Evolutionary conservation across 2,329 filamentous ascomycete genomes (phyloP).

Genomic region (Aspergillus arachidicola): DNA sequence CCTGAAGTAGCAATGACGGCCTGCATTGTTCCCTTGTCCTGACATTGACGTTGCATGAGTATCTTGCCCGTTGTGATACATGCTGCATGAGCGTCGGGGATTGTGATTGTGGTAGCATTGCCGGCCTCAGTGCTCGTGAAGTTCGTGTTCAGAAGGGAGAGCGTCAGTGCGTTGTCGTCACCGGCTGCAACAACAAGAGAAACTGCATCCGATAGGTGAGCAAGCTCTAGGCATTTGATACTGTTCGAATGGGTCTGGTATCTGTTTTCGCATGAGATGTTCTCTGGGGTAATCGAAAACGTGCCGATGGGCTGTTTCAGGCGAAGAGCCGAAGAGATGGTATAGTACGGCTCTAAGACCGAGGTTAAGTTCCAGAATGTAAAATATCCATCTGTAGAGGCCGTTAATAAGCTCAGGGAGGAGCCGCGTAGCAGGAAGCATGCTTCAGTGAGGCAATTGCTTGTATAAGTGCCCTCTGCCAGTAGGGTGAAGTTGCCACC

Average conservation of each 20-base stretch:
- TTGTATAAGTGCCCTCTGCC: conserved; percentile 64
- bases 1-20: conserved; percentile 42
- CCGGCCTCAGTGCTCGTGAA: conserved; percentile 10
- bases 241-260: conserved; percentile 74
- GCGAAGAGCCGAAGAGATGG: conserved; percentile 22
- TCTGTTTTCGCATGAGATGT: conserved; percentile 38
- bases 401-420: conserved; percentile 58
- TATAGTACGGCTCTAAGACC: conserved; percentile 32
- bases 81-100: conserved; percentile 49
- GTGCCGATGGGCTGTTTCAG: conserved; percentile 28
- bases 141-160: conserved; percentile 49
- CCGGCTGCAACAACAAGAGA: conserved; percentile 72
- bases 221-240: conserved; percentile 62
- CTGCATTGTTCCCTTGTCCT: conserved; percentile 9
- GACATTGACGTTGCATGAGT: conserved; percentile 20
- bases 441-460: conserved; percentile 73
- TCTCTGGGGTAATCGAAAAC: conserved; percentile 17
- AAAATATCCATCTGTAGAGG: conserved; percentile 80
- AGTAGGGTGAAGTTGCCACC: conserved; percentile 45
- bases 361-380: conserved; percentile 58
- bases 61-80: conserved; percentile 46
- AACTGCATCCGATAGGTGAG: conserved; percentile 33
- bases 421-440: conserved; percentile 41
- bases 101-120: conserved; percentile 35
- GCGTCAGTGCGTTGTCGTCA: conserved; percentile 80